Evolutionary conservation across 345 rosid species (phyloP), one percentile per base, ranked within the genome.

Genomic region (Viola odorata): DNA sequence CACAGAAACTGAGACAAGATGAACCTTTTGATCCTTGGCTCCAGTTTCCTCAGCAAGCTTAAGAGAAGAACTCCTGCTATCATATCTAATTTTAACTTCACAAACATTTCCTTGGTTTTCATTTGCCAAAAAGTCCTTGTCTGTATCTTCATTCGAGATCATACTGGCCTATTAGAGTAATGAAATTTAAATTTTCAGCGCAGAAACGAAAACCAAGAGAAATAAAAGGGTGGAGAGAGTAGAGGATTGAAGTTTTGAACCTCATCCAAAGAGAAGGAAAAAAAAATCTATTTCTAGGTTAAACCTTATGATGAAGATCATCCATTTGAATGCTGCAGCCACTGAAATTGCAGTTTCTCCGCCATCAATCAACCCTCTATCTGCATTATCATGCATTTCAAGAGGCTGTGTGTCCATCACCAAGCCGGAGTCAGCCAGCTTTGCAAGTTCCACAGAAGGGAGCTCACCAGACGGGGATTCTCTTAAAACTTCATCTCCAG

Each of bases 11-110:
- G 32, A 37, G 63, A 45, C 44, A 45, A 58, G 41, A 41, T 56
- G 55, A 66, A 84, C 94, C 70, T 61, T 74, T 74, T 75, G 71
- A 66, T 70, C 55, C 50, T 71, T 61, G 56, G 63, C 67, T 69
- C 57, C 61, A 53, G 53, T 53, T 67, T 53, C 77, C 55, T 51
- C 47, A 65, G 57, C 71, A 67, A 64, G 13, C 62, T 64, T 14
- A 62, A 62, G 48, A 61, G 80, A 56, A 49, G 71, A 69, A 59
- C 64, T 57, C 49, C 59, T 68, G 50, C 45, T 64, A 61, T 53
- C 61, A 60, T 17, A 51, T 61, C 55, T 68, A 69, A 47, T 58
- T 41, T 66, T 70, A 74, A 57, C 61, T 42, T 55, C 55, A 44
- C 69, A 68, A 56, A 45, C 32, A 67, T 45, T 36, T 39, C 16